Evolutionary conservation across 768 basidiomycete genomes (phyloP).

Genomic region (Tricholoma saponaceum): DNA sequence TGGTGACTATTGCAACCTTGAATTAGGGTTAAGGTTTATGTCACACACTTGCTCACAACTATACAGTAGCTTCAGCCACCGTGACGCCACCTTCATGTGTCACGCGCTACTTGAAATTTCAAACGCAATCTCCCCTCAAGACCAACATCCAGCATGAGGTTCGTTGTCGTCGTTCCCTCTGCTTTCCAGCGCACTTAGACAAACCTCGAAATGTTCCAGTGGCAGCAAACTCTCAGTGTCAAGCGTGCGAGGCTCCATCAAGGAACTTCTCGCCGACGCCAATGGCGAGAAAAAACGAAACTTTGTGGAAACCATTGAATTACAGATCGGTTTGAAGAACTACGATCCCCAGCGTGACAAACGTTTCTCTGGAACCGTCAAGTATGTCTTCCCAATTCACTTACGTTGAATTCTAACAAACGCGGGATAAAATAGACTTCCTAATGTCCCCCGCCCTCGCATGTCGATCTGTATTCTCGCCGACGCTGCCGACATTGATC

Average conservation of each 20-base stretch:
- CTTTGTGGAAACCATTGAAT: constrained; percentile 66
- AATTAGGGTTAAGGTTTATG: constrained; percentile 17
- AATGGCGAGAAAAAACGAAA: constrained; percentile 80
- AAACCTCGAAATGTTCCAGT: constrained; percentile 34
- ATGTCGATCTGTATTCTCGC: constrained; percentile 99
- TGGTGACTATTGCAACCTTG: constrained; percentile 9
- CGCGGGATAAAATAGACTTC: constrained; percentile 59
- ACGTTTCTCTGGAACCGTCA: constrained; percentile 99
- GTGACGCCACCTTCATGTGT: constrained; percentile 4
- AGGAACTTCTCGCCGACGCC: constrained; percentile 81
- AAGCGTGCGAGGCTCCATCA: constrained; percentile 99
- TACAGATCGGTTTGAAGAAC: constrained; percentile 97
- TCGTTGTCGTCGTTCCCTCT: constrained; percentile 3
- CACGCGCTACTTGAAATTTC: constrained; percentile 2
- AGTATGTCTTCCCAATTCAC: constrained; percentile 43
- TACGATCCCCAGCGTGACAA: constrained; percentile 99
- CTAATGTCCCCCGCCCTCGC: constrained; percentile 95
- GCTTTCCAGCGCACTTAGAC: not conserved
- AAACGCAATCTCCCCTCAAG: constrained; percentile 17
- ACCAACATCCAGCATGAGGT: constrained; percentile 22
- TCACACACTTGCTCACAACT: constrained; percentile 21
- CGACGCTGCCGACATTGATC: constrained; percentile 97
- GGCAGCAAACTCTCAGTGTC: constrained; percentile 87
- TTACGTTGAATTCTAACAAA: not conserved
- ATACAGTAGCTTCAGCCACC: constrained; percentile 21